Base-by-base conservation (phyloP, 805 yeast species). In the Ogataea glucozyma region DNA sequence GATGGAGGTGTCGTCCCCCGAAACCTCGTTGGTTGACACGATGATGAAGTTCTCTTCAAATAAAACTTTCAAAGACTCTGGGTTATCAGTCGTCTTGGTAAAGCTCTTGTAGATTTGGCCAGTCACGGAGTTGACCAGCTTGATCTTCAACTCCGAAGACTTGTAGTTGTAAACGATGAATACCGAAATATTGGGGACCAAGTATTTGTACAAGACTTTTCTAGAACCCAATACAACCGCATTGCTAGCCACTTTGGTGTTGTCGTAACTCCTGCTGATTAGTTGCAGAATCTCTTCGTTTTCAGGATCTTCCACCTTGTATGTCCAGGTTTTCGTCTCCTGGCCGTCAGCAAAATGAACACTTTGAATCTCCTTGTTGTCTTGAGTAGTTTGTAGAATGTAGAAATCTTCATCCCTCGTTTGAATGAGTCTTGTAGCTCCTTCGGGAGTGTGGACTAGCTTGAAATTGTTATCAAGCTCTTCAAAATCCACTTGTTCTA, bases 11-110 rank as follows among this genome's bases (percentile, higher is more conserved):
- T 55, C 47, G 16, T 70, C 60, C 9, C 83, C 82, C 2, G 60
- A 59, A 1, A 58, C 56, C 43, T 81, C 73, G 56, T 73, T 77
- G 53, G 79, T 83, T 0, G 90, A 69, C 57, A 85, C 83, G 9
- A 87, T 72, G 13, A 88, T 68, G 86, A 93, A 91, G 64, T 90
- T 80, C 58, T 91, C 98, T 37, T 88, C 93, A 61, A 80, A 75
- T 1, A 80, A 70, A 20, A 88, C 54, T 17, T 73, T 65, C 21
- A 88, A 59, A 2, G 74, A 44, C 6, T 43, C 49, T 6, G 60
- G 57, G 31, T 53, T 44, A 20, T 41, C 32, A 3, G 55, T 66
- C 1, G 38, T 64, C 8, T 62, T 62, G 9, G 70, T 70, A 4
- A 72, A 58, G 38, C 67, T 71, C 8, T 71, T 57, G 19, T 69